Evolutionary conservation across 1,284 basidiomycete genomes (phyloP).

Genomic region (Ganoderma sp.): DNA sequence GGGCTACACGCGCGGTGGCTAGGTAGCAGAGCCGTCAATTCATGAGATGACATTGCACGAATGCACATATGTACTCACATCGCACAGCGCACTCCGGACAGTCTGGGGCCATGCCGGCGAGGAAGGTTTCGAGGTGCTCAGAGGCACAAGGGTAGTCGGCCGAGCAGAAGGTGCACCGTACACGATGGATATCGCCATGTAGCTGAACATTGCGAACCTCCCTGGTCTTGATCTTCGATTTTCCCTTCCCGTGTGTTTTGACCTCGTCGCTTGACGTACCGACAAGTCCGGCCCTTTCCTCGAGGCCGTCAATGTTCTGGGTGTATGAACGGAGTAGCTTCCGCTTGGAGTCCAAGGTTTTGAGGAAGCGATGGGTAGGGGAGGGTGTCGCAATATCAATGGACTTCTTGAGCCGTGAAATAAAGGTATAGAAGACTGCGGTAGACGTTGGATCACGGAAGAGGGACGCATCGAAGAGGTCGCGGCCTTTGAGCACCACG

Average conservation of each 20-base stretch:
- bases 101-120: constrained; percentile 72
- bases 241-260: constrained; percentile 60
- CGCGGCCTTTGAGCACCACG: constrained; percentile 84
- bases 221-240: constrained; percentile 66
- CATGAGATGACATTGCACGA: constrained; percentile 18
- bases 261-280: constrained; percentile 63
- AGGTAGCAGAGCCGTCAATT: constrained; percentile 15
- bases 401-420: constrained; percentile 85
- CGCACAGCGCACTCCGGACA: constrained; percentile 83
- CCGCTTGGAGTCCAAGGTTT: constrained; percentile 82
- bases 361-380: constrained; percentile 88
- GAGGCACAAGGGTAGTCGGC: constrained; percentile 72
- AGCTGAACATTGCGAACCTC: constrained; percentile 86
- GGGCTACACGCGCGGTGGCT: constrained; percentile 81
- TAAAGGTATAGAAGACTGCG: constrained; percentile 92
- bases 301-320: constrained; percentile 95
- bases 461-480: constrained; percentile 87
- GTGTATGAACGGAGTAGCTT: constrained; percentile 91
- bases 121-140: constrained; percentile 68
- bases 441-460: constrained; percentile 88
- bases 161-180: constrained; percentile 84
- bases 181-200: constrained; percentile 90
- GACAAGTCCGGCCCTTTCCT: constrained; percentile 79
- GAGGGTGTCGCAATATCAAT: constrained; percentile 84
- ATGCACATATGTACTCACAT: constrained; percentile 58